Evolutionary conservation across 495 filamentous ascomycete genomes (phyloP), one percentile per base, ranked within the genome.

Genomic region (Choiromyces venosus): DNA sequence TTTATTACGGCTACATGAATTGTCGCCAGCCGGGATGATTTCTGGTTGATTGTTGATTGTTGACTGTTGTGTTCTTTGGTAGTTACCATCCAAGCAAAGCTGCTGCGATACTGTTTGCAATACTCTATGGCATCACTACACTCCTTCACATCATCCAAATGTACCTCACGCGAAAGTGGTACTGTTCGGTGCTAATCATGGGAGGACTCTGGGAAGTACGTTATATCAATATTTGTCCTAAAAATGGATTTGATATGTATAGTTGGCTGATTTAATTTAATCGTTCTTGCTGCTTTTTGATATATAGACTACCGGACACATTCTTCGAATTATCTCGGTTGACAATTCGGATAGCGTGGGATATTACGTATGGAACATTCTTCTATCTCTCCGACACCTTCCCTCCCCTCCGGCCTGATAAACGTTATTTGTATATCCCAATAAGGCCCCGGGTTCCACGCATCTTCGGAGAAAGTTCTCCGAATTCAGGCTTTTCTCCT

Each of bases 101-200:
- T 0, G 73, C 85, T 10, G 84, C 80, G 3, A 70, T 83, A 29
- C 71, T 84, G 12, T 84, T 82, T 37, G 74, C 79, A 1, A 72
- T 79, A 1, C 72, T 86, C 37, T 88, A 87, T 74, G 79, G 74
- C 66, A 61, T 83, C 18, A 78, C 83, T 0, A 80, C 82, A 2
- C 38, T 78, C 7, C 56, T 82, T 1, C 86, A 87, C 71, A 66
- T 82, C 40, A 84, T 81, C 70, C 86, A 86, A 56, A 72, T 86
- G 8, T 68, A 81, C 69, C 80, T 80, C 33, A 81, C 79, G 19
- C 78, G 83, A 29, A 79, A 80, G 2, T 86, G 82, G 82, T 87
- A 84, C 73, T 83, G 87, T 65, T 82, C 80, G 5, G 80, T 84
- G 4, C 79, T 87, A 14, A 46, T 84, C 1, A 72, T 86, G n/a